Evolutionary conservation across 768 basidiomycete species (phyloP).

Genomic region (Amanita jacksonii): DNA sequence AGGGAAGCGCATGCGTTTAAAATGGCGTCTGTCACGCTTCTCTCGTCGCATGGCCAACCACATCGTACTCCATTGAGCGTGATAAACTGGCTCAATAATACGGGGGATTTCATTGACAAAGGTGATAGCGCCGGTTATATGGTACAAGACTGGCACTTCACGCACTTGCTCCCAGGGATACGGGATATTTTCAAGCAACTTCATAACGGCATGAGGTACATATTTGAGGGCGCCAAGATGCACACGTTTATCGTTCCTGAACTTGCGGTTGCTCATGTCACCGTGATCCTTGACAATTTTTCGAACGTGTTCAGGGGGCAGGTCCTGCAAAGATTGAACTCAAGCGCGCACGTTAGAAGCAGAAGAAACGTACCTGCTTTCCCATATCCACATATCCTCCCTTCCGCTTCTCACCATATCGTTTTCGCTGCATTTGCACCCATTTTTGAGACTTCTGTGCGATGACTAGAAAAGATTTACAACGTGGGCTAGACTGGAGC

Average conservation of each 20-base stretch:
- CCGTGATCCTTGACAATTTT: conserved; percentile 99
- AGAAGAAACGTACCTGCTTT: conserved; percentile 58
- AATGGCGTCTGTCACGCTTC: conserved; percentile 96
- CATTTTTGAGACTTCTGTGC: conserved; percentile 94
- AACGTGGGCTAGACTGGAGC: conserved; percentile 11
- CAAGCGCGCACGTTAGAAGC: conserved; percentile 14
- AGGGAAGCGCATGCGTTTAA: conserved; percentile 99
- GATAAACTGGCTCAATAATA: conserved; percentile 95
- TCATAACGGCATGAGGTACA: conserved; percentile 99
- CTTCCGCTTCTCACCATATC: conserved; percentile 86
- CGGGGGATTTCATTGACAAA: conserved; percentile 98
- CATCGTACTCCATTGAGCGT: conserved; percentile 99
- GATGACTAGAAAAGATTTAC: conserved; percentile 37
- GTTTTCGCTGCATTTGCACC: conserved; percentile 87
- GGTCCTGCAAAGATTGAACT: conserved; percentile 47
- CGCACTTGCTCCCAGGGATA: conserved; percentile 99
- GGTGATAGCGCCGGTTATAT: conserved; percentile 98
- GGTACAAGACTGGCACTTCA: conserved; percentile 96
- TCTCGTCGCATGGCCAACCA: conserved; percentile 99
- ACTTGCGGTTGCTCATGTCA: conserved; percentile 99
- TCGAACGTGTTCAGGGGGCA: conserved; percentile 95
- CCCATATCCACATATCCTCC: conserved; percentile 89
- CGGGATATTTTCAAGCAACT: conserved; percentile 96
- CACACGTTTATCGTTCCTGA: conserved; percentile 98
- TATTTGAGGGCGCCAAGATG: conserved; percentile 98